Evolutionary conservation across 1,284 basidiomycete species (phyloP).

Genomic region (Pseudozyma pruni): DNA sequence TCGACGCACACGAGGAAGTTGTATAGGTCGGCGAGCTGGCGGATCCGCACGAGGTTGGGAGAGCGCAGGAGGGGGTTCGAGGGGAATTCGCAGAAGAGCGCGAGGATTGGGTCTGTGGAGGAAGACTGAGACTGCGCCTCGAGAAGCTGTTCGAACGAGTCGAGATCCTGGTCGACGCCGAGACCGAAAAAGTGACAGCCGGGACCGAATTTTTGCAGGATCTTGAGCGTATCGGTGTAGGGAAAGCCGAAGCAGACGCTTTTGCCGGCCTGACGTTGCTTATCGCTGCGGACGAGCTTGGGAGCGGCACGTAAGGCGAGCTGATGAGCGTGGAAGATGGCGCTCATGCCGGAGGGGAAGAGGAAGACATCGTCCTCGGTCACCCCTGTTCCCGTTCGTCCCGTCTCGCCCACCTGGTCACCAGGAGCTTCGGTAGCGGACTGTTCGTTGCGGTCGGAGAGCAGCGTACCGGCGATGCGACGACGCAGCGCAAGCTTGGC

Average conservation of each 20-base stretch:
- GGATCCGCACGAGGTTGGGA: slow-evolving; percentile 81
- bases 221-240: slow-evolving; percentile 96
- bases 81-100: slow-evolving; percentile 82
- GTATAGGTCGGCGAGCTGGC: slow-evolving; percentile 85
- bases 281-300: not conserved
- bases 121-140: slow-evolving; percentile 69
- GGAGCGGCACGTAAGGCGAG: slow-evolving; percentile 61
- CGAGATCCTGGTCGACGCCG: slow-evolving; percentile 81
- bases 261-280: slow-evolving; percentile 40
- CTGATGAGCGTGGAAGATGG: slow-evolving; percentile 91
- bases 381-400: slow-evolving; percentile 54
- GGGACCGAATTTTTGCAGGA: slow-evolving; percentile 95
- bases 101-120: slow-evolving; percentile 69
- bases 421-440: slow-evolving; percentile 33
- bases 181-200: slow-evolving; percentile 90
- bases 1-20: slow-evolving; percentile 90
- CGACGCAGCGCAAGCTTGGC: slow-evolving; percentile 88
- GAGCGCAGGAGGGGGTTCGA: slow-evolving; percentile 92
- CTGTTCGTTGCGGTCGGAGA: slow-evolving; percentile 43
- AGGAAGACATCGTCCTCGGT: slow-evolving; percentile 86
- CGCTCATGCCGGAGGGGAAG: slow-evolving; percentile 87
- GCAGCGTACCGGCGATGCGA: slow-evolving; percentile 86
- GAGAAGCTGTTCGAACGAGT: slow-evolving; percentile 77
- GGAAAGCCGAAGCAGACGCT: slow-evolving; percentile 78
- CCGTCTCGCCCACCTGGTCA: slow-evolving; percentile 66